Evolutionary conservation across 352 stramenopile genomes (phyloP), one percentile per base, ranked within the genome.

Genomic region (Phytophthora multivora): DNA sequence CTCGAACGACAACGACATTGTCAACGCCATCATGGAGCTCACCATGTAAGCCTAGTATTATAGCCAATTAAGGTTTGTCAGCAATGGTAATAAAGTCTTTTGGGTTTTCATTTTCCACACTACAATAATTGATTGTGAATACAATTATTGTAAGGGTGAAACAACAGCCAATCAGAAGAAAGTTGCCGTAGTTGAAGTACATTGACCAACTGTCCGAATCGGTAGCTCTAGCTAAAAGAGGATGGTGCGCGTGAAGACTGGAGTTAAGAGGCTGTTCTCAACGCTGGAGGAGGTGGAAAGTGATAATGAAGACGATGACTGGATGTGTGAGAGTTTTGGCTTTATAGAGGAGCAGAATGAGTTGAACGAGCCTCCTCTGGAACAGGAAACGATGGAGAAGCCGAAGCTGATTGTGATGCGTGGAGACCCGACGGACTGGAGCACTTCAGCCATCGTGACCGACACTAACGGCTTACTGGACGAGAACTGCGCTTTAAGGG

Each of bases 1-100:
- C 86, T 96, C 96, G 48, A 99, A 99, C 80, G 93, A 99, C 79
- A 97, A 96, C 68, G 97, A 99, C 89, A 96, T 99, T 69, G 97
- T 99, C 38, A 99, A 99, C 83, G 90, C 96, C 56, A 99, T 99
- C 77, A 99, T 99, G 97, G 97, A 98, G 77, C 88, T 99, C 66
- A 99, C 97, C 62, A 99, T 98, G 77, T 99, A 98, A 95, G 26
- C 23, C 15, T 56, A 64, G 62, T 69, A 63, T 64, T 57, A 52
- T 69, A 66, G 65, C 59, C 51, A 47, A 40, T 52, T 52, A 63
- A 33, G 33, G 59, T 38, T 47, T 33, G n/a, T 43, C 28, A 43
- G 49, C 39, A 59, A 63, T 60, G 51, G 40, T 57, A 49, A 42
- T 28, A 56, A 60, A 57, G 59, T 69, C 52, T 68, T 67, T 75